Evolutionary conservation across 1,139 yeast genomes (phyloP).

Genomic region (Hemisphaericaspora lyxosophila): DNA sequence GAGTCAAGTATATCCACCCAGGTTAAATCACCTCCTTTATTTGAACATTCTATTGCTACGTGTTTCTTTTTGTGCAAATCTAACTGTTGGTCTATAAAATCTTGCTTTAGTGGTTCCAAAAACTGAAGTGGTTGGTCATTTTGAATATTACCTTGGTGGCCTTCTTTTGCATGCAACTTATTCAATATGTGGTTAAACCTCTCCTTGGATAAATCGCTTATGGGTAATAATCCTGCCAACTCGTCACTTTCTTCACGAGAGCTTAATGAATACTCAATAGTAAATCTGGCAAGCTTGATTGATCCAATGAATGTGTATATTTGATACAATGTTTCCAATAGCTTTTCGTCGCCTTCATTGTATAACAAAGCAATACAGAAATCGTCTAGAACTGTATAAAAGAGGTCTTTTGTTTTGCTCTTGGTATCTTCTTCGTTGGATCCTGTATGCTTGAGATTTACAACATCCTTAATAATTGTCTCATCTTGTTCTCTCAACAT

Average conservation of each 20-base stretch:
- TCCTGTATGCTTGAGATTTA: background rate
- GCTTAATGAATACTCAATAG: slow-evolving; percentile 62
- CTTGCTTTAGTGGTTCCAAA: slow-evolving; percentile 30
- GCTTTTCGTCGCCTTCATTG: slow-evolving; percentile 61
- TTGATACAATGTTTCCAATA: slow-evolving; percentile 48
- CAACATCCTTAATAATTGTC: slow-evolving; percentile 6
- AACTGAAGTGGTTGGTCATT: slow-evolving; percentile 22
- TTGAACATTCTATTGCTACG: slow-evolving; percentile 14
- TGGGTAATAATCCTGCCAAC: slow-evolving; percentile 37
- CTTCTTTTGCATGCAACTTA: slow-evolving; percentile 1
- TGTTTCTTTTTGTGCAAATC: slow-evolving; percentile 8
- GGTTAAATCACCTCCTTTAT: slow-evolving; percentile 9
- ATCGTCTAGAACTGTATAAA: slow-evolving; percentile 54
- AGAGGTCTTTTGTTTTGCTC: slow-evolving; percentile 23
- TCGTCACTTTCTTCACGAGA: slow-evolving; percentile 49
- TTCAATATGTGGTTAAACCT: slow-evolving; percentile 1
- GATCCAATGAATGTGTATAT: slow-evolving; percentile 50
- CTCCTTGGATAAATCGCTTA: slow-evolving; percentile 8
- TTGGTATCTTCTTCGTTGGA: slow-evolving; percentile 3
- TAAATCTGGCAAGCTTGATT: slow-evolving; percentile 54
- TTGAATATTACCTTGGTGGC: background rate
- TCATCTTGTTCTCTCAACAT: slow-evolving; percentile 27
- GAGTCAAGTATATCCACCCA: slow-evolving; percentile 31
- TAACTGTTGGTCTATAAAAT: slow-evolving; percentile 23
- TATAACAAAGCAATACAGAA: slow-evolving; percentile 55